Evolutionary conservation across 2,329 filamentous ascomycete genomes (phyloP).

Genomic region (Pezicula neosporulosa): DNA sequence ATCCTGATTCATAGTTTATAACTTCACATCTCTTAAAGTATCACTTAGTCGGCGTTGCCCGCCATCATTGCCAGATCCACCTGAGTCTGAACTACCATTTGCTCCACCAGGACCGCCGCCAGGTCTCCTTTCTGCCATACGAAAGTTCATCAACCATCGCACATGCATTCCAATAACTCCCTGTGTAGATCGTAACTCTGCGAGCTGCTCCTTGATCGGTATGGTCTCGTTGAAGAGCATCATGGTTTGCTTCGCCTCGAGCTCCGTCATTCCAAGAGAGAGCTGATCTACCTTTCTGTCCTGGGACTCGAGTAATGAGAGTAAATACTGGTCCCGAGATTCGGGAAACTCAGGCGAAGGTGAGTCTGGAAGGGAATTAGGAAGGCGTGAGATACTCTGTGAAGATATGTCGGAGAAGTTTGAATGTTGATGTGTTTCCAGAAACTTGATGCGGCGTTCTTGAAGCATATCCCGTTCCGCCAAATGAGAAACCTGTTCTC

Average conservation of each 20-base stretch:
- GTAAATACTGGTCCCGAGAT: slow-evolving; percentile 40
- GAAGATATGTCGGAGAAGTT: slow-evolving; percentile 18
- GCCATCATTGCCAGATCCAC: slow-evolving; percentile 11
- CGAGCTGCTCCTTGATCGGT: slow-evolving; percentile 59
- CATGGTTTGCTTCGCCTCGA: slow-evolving; percentile 57
- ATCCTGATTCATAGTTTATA: too few species aligned
- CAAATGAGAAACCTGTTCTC: slow-evolving; percentile 43
- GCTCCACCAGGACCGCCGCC: slow-evolving; percentile 6
- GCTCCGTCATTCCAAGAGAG: slow-evolving; percentile 52
- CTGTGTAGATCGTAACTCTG: slow-evolving; percentile 38
- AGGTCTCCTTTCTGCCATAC: slow-evolving; percentile 23
- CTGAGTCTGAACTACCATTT: slow-evolving; percentile 12
- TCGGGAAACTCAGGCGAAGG: slow-evolving; percentile 21
- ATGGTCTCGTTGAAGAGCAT: slow-evolving; percentile 60
- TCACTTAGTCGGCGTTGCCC: slow-evolving; percentile 18
- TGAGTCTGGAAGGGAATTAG: slow-evolving; percentile 17
- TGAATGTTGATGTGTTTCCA: slow-evolving; percentile 30
- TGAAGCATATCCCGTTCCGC: slow-evolving; percentile 36
- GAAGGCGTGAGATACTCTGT: slow-evolving; percentile 23
- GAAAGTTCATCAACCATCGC: slow-evolving; percentile 30
- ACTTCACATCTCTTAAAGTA: slow-evolving; percentile 15
- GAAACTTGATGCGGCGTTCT: slow-evolving; percentile 38
- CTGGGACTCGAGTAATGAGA: slow-evolving; percentile 45
- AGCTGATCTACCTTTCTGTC: slow-evolving; percentile 55
- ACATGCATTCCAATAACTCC: slow-evolving; percentile 31